Conservation (phyloP, 73 alveolate genomes). For the Diophrys appendiculata region DNA sequence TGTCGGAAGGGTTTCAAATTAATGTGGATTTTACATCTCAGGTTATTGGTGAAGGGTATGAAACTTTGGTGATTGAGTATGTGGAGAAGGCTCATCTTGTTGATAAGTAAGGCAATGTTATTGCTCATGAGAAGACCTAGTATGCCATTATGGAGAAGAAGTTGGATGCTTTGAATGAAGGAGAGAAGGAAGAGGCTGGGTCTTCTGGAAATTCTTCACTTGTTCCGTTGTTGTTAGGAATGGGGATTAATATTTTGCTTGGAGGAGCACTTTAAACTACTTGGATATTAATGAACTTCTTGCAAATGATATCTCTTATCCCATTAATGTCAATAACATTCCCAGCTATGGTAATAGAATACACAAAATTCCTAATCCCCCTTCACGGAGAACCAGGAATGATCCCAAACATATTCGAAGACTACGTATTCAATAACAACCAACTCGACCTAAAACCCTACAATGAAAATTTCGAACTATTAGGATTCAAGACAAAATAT, state of each 20-base stretch:
- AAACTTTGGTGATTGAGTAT: too few species aligned
- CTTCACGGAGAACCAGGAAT: conserved; percentile 21
- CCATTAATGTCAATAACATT: conserved; percentile 9
- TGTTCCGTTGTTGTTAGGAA: conserved; percentile 15
- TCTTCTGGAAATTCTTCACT: too few species aligned
- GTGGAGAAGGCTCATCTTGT: too few species aligned
- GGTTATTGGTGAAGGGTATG: too few species aligned
- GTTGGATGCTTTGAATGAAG: too few species aligned
- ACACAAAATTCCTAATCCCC: neutral
- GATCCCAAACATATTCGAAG: conserved; percentile 12
- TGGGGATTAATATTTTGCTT: conserved; percentile 3
- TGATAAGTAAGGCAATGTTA: too few species aligned
- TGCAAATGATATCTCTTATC: conserved; percentile 15
- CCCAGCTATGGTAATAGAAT: conserved; percentile 16
- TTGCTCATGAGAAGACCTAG: too few species aligned
- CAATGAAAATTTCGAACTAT: conserved; percentile 2
- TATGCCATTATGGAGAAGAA: too few species aligned
- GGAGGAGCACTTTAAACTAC: conserved; percentile 23
- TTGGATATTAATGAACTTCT: conserved; percentile 3
- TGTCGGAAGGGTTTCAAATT: too few species aligned
- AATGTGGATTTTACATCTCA: too few species aligned
- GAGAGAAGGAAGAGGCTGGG: too few species aligned
- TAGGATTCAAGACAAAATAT: conserved; percentile 4
- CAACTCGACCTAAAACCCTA: conserved; percentile 11
- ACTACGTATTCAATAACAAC: neutral